Evolutionary conservation across 163 green algal genomes (phyloP).

Genomic region (Scenedesmus sp.): DNA sequence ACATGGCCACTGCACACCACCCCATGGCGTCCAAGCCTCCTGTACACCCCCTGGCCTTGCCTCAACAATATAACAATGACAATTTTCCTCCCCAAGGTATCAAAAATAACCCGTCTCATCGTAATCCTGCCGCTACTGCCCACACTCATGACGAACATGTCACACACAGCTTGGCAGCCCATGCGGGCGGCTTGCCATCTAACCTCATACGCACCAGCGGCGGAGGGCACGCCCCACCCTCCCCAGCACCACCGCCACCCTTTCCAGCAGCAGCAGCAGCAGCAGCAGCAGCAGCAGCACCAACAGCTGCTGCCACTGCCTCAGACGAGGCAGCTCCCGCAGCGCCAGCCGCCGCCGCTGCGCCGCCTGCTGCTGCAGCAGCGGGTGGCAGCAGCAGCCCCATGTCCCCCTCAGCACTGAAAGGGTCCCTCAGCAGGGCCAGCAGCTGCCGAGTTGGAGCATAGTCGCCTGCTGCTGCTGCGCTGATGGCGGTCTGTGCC

Average conservation of each 20-base stretch:
- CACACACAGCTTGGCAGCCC: slow-evolving; percentile 61
- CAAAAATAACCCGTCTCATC: no score
- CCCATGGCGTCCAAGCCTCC: no score
- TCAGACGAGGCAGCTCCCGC: neutral
- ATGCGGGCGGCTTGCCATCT: slow-evolving; percentile 58
- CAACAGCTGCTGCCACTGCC: neutral
- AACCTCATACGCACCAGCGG: slow-evolving; percentile 43
- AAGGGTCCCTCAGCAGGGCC: slow-evolving; percentile 45
- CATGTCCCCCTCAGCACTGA: slow-evolving; percentile 29
- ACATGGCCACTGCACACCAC: no score
- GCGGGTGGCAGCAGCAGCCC: neutral
- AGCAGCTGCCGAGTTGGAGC: slow-evolving; percentile 55
- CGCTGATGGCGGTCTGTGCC: slow-evolving; percentile 72
- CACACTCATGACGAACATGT: slow-evolving; percentile 61
- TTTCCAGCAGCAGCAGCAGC: neutral
- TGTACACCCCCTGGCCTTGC: no score
- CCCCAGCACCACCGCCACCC: neutral
- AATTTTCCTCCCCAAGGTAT: no score
- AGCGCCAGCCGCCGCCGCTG: neutral
- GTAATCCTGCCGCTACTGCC: no score
- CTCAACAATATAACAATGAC: no score
- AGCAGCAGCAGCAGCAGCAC: neutral
- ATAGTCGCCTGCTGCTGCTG: slow-evolving; percentile 71
- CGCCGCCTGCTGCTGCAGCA: slow-evolving; percentile 7
- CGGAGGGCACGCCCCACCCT: slow-evolving; percentile 1